Evolutionary conservation across 2,329 filamentous ascomycete genomes (phyloP), one percentile per base, ranked within the genome.

Genomic region (Monosporascus ibericus): DNA sequence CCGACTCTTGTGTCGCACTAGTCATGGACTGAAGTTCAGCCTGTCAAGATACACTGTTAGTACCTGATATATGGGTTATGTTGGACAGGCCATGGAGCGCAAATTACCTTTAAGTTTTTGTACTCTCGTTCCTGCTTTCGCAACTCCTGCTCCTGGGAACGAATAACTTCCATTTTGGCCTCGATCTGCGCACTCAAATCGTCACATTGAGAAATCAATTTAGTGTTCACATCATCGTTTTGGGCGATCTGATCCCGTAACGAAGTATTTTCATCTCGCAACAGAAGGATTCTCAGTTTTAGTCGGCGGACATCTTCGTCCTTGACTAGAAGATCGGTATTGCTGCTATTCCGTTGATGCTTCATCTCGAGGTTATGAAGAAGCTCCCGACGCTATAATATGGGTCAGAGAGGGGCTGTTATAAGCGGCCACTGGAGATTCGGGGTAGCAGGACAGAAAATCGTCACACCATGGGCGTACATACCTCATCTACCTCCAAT

Each of bases 271-370:
- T 95, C 87, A 58, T 92, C 84, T 56, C 85, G 78, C n/a, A 88
- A 74, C n/a, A 91, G 70, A 50, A 92, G 72, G 51, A 85, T 77
- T 56, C 85, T 81, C 55, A 92, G 77, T 59, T 83, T 83, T 49
- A 90, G 70, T 58, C 85, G 80, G 47, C 92, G 84, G 39, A 82
- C 76, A 54, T 86, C 82, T 68, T 97, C 92, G 58, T 90, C 84
- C 62, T 88, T 88, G 59, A 82, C 73, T 51, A 95, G 76, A 11
- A 86, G 74, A 50, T 88, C 80, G 37, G 87, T 80, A 51, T 84
- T 76, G 60, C 86, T 83, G 51, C 81, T 70, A 58, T 79, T 80
- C 54, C 79, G 77, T 59, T 87, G 82, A 66, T 92, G 89, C 61
- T 81, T 81, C 55, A 87, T 72, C 66, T 95, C 89, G 50, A 91